phyloP scores from a whole-genome alignment of 2,329 filamentous ascomycete species.

The Xylaria sp. region DNA sequence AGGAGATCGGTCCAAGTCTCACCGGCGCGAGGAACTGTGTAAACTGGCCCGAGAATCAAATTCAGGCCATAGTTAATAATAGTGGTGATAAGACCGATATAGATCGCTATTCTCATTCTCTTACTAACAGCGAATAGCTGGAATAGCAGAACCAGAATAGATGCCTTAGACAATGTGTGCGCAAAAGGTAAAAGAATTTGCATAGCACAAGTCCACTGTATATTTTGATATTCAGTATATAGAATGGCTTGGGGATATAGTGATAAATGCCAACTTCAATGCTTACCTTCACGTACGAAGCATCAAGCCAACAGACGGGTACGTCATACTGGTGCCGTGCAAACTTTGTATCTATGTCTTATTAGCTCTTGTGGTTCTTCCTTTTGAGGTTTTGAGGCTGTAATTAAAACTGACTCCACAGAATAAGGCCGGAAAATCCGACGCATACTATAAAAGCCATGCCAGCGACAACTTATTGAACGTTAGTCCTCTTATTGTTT shows the following conservation, averaged over 20 bases:
- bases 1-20: slow-evolving; percentile 16
- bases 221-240: no score
- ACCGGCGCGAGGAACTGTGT: slow-evolving; percentile 12
- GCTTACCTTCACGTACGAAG: no score
- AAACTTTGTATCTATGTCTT: background rate
- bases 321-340: slow-evolving; percentile 27
- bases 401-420: no score
- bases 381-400: no score
- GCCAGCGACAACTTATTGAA: no score
- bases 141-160: slow-evolving; percentile 30
- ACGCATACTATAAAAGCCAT: no score
- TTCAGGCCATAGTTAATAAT: slow-evolving; percentile 18
- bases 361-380: no score
- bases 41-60: slow-evolving; percentile 11
- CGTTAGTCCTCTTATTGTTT: no score
- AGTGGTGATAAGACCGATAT: slow-evolving; percentile 25
- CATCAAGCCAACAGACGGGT: slow-evolving; percentile 23
- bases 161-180: slow-evolving; percentile 26
- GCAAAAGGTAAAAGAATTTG: no score
- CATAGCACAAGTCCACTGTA: no score
- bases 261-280: slow-evolving; percentile 20
- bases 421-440: no score
- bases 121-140: slow-evolving; percentile 26
- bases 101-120: slow-evolving; percentile 13
- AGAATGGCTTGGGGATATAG: slow-evolving; percentile 23